phyloP scores from a whole-genome alignment of 140 eudicot genomes.

The Cichorium intybus region DNA sequence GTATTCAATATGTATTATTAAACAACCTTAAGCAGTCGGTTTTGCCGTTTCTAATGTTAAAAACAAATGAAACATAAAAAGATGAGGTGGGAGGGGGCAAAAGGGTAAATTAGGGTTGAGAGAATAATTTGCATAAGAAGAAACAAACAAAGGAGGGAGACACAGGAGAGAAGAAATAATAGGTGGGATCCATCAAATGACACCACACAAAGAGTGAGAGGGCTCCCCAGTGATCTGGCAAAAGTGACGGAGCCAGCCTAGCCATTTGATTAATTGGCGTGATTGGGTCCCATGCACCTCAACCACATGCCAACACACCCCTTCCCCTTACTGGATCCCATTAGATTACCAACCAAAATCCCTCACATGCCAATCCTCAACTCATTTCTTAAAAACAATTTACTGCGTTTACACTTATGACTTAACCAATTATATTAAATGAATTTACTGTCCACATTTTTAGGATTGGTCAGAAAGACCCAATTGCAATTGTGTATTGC shows the following conservation, averaged over 20 bases:
- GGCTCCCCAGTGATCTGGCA: conserved; percentile 31
- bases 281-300: conserved; percentile 34
- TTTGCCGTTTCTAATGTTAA: too few relatives aligned
- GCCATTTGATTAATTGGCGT: conserved; percentile 40
- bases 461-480: not conserved
- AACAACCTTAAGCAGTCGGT: too few relatives aligned
- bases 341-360: conserved; percentile 27
- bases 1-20: too few relatives aligned
- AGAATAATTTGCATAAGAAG: not conserved
- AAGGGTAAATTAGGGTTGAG: not conserved
- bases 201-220: not conserved
- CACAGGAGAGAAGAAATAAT: too few relatives aligned
- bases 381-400: conserved; percentile 7
- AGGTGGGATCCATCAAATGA: not conserved
- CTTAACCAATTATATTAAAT: not conserved
- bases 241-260: conserved; percentile 40
- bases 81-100: not conserved
- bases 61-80: too few relatives aligned
- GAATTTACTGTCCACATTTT: not conserved
- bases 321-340: conserved; percentile 23
- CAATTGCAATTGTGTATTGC: not conserved
- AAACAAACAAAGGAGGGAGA: not conserved
- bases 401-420: not conserved
- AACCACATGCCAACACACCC: conserved; percentile 4
- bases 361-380: conserved; percentile 17